Conservation (phyloP, 768 basidiomycete genomes). For the Lepiota subincarnata region DNA sequence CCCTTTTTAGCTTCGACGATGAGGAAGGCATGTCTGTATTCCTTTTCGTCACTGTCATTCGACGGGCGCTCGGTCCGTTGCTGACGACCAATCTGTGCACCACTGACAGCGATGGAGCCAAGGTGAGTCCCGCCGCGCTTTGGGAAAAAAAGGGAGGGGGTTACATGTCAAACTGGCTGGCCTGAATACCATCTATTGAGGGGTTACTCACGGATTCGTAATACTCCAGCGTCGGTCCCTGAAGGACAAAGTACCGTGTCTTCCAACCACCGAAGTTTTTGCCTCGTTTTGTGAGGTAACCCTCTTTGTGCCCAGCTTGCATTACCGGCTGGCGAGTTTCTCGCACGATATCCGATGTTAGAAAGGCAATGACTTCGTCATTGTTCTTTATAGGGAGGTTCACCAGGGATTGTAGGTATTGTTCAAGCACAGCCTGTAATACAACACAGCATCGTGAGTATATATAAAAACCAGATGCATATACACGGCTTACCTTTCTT, state of each 20-base stretch:
- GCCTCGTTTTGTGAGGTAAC: slow-evolving; percentile 92
- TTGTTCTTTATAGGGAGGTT: slow-evolving; percentile 82
- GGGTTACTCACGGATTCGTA: slow-evolving; percentile 83
- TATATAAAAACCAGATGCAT: slow-evolving; percentile 6
- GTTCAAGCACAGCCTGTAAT: slow-evolving; percentile 67
- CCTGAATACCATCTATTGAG: slow-evolving; percentile 12
- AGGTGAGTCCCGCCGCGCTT: slow-evolving; percentile 88
- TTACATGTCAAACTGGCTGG: slow-evolving; percentile 20
- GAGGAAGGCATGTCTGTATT: slow-evolving; percentile 95
- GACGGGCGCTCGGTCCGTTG: slow-evolving; percentile 57
- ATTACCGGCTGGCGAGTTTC: slow-evolving; percentile 72
- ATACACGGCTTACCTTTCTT: slow-evolving; percentile 62
- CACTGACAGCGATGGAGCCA: slow-evolving; percentile 86
- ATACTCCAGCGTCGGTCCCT: slow-evolving; percentile 88
- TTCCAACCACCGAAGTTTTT: slow-evolving; percentile 99
- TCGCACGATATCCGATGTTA: slow-evolving; percentile 84
- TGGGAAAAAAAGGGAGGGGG: background rate
- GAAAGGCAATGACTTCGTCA: slow-evolving; percentile 86
- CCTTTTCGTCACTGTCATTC: slow-evolving; percentile 77
- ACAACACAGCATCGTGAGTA: background rate
- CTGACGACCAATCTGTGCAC: slow-evolving; percentile 94
- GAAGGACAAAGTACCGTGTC: slow-evolving; percentile 90
- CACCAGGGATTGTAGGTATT: slow-evolving; percentile 82
- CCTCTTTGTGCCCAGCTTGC: slow-evolving; percentile 86
- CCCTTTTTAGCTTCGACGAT: slow-evolving; percentile 86